Percentiles rank a stretch among this genome's conserved stretches.
Evolutionary conservation across 768 basidiomycete genomes (phyloP).

Genomic region (Amanita pallidorosea): DNA sequence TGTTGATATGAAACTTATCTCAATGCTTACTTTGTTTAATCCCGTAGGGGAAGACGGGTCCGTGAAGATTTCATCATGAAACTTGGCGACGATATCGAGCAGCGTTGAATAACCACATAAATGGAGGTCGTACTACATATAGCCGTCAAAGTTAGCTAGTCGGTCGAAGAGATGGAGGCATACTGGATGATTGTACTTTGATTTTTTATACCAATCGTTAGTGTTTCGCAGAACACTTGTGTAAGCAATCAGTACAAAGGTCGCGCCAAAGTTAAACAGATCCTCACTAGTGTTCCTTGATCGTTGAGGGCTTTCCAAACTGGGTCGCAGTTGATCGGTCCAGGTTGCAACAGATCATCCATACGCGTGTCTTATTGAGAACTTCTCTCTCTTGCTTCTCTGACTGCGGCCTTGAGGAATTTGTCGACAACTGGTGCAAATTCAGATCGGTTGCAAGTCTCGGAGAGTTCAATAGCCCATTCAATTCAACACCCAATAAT

Average conservation of each 20-base stretch:
- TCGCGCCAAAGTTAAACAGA: background rate
- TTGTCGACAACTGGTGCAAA: conserved; percentile 63
- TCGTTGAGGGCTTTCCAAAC: conserved; percentile 83
- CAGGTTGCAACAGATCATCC: conserved; percentile 86
- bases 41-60: conserved; percentile 58
- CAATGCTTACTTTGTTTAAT: conserved; percentile 46
- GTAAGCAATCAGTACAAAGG: background rate
- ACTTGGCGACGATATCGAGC: conserved; percentile 58
- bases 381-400: conserved; percentile 77
- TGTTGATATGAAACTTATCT: background rate
- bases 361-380: conserved; percentile 75
- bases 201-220: conserved; percentile 67
- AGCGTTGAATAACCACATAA: conserved; percentile 64
- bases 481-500: background rate
- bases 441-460: conserved; percentile 88
- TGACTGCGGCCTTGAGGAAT: conserved; percentile 45
- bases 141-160: conserved; percentile 3
- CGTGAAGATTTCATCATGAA: conserved; percentile 71
- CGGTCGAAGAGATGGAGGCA: conserved; percentile 7
- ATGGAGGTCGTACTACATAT: conserved; percentile 59
- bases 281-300: conserved; percentile 73
- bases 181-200: conserved; percentile 49
- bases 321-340: conserved; percentile 84
- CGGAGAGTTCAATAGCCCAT: conserved; percentile 1
- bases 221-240: conserved; percentile 57